These are phyloP conservation scores for Bolboschoenoplectus hybrid DNA, from an alignment of 202 grass and related monocot species.

Conservation along the genomic window DNA sequence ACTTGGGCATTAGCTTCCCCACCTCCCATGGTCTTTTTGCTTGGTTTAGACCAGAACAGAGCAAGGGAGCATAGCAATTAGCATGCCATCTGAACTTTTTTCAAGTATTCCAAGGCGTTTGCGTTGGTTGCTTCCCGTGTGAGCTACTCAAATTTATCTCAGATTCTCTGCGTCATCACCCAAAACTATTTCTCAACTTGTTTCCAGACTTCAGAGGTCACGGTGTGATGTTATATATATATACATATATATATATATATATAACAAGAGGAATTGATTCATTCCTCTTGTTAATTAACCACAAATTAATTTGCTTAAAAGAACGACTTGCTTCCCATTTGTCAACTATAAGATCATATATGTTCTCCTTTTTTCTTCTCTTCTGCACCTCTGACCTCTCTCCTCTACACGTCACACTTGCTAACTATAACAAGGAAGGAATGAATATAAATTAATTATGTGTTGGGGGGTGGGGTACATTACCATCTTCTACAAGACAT, in stretches of 20 bases:
- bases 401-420: neutral
- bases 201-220: neutral
- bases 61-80: neutral
- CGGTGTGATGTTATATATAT: neutral
- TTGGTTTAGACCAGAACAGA: neutral
- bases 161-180: too few relatives aligned
- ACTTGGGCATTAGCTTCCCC: neutral
- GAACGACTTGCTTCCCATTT: neutral
- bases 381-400: neutral
- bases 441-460: too few relatives aligned
- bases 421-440: too few relatives aligned
- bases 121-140: too few relatives aligned
- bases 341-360: neutral
- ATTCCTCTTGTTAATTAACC: too few relatives aligned
- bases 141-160: too few relatives aligned
- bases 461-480: too few relatives aligned
- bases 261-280: too few relatives aligned
- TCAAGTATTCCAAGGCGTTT: too few relatives aligned
- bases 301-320: neutral
- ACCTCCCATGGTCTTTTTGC: neutral
- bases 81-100: too few relatives aligned
- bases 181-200: neutral
- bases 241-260: too few relatives aligned
- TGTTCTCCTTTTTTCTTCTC: neutral
- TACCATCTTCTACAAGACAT: too few relatives aligned